These are phyloP conservation scores for Ulmus americana DNA, from an alignment of 331 rosid genomes.

Conservation along the genomic window DNA sequence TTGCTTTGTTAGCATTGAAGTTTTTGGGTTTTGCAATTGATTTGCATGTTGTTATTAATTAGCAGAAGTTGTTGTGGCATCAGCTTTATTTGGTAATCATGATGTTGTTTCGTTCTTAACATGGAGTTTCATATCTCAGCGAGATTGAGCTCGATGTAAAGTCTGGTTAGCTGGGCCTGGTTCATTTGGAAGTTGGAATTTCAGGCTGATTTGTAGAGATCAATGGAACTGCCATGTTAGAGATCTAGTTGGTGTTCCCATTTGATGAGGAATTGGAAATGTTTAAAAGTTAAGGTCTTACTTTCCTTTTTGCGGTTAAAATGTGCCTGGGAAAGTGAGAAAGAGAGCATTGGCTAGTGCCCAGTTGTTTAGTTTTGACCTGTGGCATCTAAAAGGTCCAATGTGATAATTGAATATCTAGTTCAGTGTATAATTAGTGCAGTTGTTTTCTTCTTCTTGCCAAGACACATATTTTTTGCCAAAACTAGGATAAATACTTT, in stretches of 20 bases:
- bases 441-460: slow-evolving; percentile 1
- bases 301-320: neutral
- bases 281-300: neutral
- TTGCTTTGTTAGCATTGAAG: neutral
- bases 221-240: neutral
- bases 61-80: neutral
- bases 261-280: neutral
- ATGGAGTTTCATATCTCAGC: neutral
- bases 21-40: neutral
- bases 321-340: slow-evolving; percentile 2
- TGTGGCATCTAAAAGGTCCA: neutral
- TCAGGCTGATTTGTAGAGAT: neutral
- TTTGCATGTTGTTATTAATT: neutral
- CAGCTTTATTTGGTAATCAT: neutral
- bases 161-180: neutral
- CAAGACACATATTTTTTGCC: neutral
- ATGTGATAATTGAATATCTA: neutral
- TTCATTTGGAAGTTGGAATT: neutral
- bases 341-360: neutral
- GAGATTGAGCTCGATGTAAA: neutral
- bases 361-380: neutral
- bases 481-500: neutral
- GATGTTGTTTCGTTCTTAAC: neutral
- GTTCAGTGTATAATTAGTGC: neutral
- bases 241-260: neutral